A percentile compares a stretch with the other conserved stretches of the same genome.
Evolutionary conservation across 305 asterid genomes (phyloP).

Genomic region (Euphrasia arctica): DNA sequence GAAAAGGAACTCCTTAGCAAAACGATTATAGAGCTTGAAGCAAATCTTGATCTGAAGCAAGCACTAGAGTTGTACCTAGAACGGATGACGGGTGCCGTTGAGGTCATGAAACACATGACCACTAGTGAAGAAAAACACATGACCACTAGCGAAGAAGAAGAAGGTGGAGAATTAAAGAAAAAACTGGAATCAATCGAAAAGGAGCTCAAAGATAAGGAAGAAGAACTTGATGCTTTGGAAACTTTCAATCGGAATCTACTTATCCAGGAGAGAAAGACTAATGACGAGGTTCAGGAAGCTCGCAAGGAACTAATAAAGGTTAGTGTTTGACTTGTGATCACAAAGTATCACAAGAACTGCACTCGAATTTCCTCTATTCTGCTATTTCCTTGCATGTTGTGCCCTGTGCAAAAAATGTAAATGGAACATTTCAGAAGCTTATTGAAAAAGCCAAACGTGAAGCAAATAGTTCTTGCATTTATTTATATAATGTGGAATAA

Average conservation of each 20-base stretch:
- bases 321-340: conserved; percentile 35
- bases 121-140: conserved; percentile 46
- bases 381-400: not conserved
- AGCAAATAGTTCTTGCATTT: conserved; percentile 11
- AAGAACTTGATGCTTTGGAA: conserved; percentile 51
- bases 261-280: conserved; percentile 57
- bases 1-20: conserved; percentile 58
- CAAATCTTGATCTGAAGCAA: conserved; percentile 75
- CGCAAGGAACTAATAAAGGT: conserved; percentile 65
- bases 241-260: conserved; percentile 48
- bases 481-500: conserved; percentile 1
- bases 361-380: not conserved
- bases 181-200: conserved; percentile 49
- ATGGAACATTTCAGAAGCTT: not conserved
- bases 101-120: conserved; percentile 68
- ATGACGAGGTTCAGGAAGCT: conserved; percentile 82
- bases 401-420: not conserved
- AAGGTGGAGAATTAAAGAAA: conserved; percentile 37
- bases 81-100: conserved; percentile 57
- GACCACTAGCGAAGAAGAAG: no score
- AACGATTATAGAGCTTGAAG: conserved; percentile 58
- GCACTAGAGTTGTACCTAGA: conserved; percentile 69
- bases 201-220: conserved; percentile 66
- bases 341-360: not conserved
- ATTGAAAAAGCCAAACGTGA: conserved; percentile 14